Conservation (phyloP, 371 early-diverging fungal species). For the Apophysomyces variabilis region DNA sequence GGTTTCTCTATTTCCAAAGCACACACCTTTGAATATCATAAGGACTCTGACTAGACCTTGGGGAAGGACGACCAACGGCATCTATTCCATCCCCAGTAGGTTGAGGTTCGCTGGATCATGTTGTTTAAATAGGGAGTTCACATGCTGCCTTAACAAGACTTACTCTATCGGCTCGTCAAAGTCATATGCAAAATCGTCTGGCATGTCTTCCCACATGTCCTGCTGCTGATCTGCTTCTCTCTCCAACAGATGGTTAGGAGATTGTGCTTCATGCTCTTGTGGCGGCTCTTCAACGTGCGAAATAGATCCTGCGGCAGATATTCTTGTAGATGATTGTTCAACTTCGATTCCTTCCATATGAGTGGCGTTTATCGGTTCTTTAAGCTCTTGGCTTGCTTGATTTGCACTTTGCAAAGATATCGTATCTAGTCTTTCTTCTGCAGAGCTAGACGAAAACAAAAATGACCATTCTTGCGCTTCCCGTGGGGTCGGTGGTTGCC, state of each 20-base stretch:
- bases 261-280: conserved; percentile 25
- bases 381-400: background rate
- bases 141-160: background rate
- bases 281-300: conserved; percentile 23
- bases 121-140: background rate
- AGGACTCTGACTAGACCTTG: too few relatives aligned
- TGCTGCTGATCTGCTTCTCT: background rate
- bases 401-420: background rate
- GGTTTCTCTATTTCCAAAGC: too few relatives aligned
- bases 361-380: background rate
- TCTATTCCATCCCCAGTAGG: background rate
- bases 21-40: too few relatives aligned
- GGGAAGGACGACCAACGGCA: too few relatives aligned
- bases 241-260: too few relatives aligned
- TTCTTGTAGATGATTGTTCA: background rate
- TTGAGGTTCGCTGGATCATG: background rate
- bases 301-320: background rate
- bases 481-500: background rate
- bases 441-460: background rate
- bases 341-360: background rate
- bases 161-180: background rate
- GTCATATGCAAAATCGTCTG: background rate
- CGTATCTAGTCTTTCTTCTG: background rate
- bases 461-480: background rate
- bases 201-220: background rate